A percentile compares a stretch with the other conserved stretches of the same genome.
phyloP scores from a whole-genome alignment of 306 rosid genomes.

The Benincasa hispida region DNA sequence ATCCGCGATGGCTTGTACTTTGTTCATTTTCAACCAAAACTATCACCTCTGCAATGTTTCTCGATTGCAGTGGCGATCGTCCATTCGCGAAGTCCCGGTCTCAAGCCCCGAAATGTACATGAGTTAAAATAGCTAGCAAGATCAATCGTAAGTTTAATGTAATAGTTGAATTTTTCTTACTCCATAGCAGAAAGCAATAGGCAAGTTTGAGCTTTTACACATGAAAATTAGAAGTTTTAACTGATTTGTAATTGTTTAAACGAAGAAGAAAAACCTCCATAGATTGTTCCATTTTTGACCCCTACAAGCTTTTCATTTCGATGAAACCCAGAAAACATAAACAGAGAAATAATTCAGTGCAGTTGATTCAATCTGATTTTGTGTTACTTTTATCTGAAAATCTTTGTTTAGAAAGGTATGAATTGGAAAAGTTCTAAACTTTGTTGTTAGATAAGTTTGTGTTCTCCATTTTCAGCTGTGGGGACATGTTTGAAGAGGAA shows the following conservation, averaged over 20 bases:
- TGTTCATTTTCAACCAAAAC: slow-evolving; percentile 47
- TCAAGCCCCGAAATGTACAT: slow-evolving; percentile 37
- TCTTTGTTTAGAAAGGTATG: not conserved
- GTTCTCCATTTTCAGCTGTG: not conserved
- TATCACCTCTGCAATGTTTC: slow-evolving; percentile 72
- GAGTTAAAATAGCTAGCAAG: slow-evolving; percentile 21
- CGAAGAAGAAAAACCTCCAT: not conserved
- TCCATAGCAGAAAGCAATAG: not conserved
- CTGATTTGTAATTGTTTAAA: not conserved
- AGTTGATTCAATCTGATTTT: not conserved
- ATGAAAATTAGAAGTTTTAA: not conserved
- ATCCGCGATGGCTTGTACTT: slow-evolving; percentile 62
- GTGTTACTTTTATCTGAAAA: not conserved
- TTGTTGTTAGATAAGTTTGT: not conserved
- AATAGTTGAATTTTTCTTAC: not conserved
- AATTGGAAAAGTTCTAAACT: not conserved
- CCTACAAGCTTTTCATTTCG: not conserved
- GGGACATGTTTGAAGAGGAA: slow-evolving; percentile 2
- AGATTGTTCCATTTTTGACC: slow-evolving; percentile 1
- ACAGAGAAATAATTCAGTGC: not conserved
- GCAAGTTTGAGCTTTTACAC: not conserved
- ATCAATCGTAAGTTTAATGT: slow-evolving; percentile 20
- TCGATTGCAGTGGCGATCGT: slow-evolving; percentile 78
- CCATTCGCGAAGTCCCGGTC: slow-evolving; percentile 59
- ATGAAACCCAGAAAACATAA: not conserved